phyloP scores from a whole-genome alignment of 805 yeast genomes.

The Vanderwaltozyma polyspora region DNA sequence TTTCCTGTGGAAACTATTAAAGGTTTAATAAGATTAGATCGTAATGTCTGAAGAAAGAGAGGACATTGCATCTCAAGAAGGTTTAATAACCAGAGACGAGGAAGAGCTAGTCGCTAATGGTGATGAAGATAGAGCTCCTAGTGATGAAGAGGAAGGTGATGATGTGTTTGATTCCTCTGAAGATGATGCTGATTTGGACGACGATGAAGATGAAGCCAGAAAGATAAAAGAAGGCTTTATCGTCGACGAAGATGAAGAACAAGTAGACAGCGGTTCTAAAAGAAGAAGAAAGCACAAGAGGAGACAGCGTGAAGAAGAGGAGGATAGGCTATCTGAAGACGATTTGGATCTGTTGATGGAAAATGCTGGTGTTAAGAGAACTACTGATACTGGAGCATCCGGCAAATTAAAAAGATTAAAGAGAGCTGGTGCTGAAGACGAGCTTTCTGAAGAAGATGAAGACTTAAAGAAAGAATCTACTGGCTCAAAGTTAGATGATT shows the following conservation, averaged over 20 bases:
- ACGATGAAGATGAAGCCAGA: slow-evolving; percentile 81
- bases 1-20: too few relatives aligned
- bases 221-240: slow-evolving; percentile 84
- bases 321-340: slow-evolving; percentile 80
- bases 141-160: slow-evolving; percentile 36
- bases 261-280: slow-evolving; percentile 15
- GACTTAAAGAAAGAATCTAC: slow-evolving; percentile 7
- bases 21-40: too few relatives aligned
- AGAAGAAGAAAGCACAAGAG: slow-evolving; percentile 30
- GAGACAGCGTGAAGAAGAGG: slow-evolving; percentile 33
- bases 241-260: slow-evolving; percentile 75
- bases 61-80: background rate
- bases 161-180: slow-evolving; percentile 64
- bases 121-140: slow-evolving; percentile 29
- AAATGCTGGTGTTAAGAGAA: slow-evolving; percentile 67
- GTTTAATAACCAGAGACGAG: slow-evolving; percentile 7
- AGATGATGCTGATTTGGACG: slow-evolving; percentile 79
- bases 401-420: slow-evolving; percentile 67
- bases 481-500: slow-evolving; percentile 28
- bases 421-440: slow-evolving; percentile 45
- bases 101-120: slow-evolving; percentile 13
- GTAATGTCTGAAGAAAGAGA: slow-evolving; percentile 1
- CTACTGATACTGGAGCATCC: slow-evolving; percentile 26
- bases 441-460: slow-evolving; percentile 11
- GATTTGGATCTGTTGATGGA: slow-evolving; percentile 87